Base-by-base conservation (phyloP, 495 filamentous ascomycete species). In the Penicillium cosmopolitanum region DNA sequence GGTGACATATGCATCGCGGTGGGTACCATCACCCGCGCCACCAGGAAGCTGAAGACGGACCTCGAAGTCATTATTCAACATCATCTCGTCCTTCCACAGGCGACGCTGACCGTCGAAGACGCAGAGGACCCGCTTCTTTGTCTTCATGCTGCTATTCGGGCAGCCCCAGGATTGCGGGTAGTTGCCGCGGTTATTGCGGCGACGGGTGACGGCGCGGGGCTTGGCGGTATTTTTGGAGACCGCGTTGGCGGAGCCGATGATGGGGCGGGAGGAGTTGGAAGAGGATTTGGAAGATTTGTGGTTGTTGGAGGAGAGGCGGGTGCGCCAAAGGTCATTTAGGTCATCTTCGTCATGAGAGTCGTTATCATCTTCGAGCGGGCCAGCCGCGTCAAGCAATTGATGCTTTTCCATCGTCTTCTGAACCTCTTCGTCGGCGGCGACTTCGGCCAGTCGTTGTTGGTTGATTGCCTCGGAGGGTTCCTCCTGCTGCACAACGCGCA, bases 41-140 rank as follows among this genome's bases (percentile, higher is more conserved):
- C 85, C 84, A 28, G 80, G 82, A 18, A 96, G 85, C 73, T 83
- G 85, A 69, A 96, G 75, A 64, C 93, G 92, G 52, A 98, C 92
- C 75, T 99, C 96, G 64, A 93, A 95, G 64, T 97, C 92, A 23
- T 89, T 90, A 66, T 92, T 90, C 42, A 99, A 87, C 92, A 97
- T 95, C 95, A 98, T 97, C 79, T 98, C 96, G 71, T 99, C 96
- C 78, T 97, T 97, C 83, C 89, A 94, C 58, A 99, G 82, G 8
- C 93, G 85, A 53, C 93, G 84, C 12, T 82, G 84, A 3, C 96
- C 96, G 66, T 98, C 93, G 62, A 96, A 99, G 16, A 97, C 92
- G 63, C 91, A 90, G 57, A 98, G 77, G 13, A 96, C 93, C 18
- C 96, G 89, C 86, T 97, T 96, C 84, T 95, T 97, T 80, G 93